A percentile compares a stretch with the other conserved stretches of the same genome.
phyloP scores from a whole-genome alignment of 2,329 filamentous ascomycete genomes.

The Sclerotinia trifoliorum region DNA sequence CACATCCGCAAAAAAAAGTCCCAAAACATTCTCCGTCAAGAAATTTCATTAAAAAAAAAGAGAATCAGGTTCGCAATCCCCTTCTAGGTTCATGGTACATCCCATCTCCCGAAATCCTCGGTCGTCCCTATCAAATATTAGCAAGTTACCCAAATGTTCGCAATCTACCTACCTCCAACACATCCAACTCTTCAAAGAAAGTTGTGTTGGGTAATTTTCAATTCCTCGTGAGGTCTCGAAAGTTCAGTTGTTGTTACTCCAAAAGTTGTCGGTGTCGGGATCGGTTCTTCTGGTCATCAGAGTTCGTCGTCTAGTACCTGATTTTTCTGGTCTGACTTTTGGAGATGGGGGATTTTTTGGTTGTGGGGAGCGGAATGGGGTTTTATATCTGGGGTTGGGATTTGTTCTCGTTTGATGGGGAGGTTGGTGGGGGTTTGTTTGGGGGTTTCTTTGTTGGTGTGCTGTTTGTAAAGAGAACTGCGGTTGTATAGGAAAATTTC shows the following conservation, averaged over 20 bases:
- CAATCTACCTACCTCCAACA: not conserved
- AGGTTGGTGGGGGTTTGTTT: not conserved
- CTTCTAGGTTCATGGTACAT: not conserved
- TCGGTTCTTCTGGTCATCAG: not conserved
- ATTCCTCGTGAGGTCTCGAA: not conserved
- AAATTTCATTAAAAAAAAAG: not conserved
- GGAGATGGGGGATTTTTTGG: not conserved
- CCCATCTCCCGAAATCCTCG: not conserved
- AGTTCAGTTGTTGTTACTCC: not conserved
- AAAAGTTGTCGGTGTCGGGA: not conserved
- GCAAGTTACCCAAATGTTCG: not conserved
- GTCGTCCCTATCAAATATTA: not conserved
- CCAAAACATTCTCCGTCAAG: not conserved
- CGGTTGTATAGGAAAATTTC: not conserved
- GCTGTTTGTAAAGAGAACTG: no score
- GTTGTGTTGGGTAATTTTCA: not conserved
- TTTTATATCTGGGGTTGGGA: not conserved
- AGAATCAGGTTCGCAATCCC: conserved; percentile 7
- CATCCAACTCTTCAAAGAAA: no score
- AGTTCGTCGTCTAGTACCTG: not conserved
- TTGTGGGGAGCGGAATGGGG: not conserved
- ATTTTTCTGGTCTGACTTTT: not conserved
- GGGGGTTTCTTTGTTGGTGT: not conserved
- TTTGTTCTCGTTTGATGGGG: not conserved
- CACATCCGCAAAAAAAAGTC: not conserved